Conservation (phyloP, 805 yeast genomes). For the Candida caryicola region DNA sequence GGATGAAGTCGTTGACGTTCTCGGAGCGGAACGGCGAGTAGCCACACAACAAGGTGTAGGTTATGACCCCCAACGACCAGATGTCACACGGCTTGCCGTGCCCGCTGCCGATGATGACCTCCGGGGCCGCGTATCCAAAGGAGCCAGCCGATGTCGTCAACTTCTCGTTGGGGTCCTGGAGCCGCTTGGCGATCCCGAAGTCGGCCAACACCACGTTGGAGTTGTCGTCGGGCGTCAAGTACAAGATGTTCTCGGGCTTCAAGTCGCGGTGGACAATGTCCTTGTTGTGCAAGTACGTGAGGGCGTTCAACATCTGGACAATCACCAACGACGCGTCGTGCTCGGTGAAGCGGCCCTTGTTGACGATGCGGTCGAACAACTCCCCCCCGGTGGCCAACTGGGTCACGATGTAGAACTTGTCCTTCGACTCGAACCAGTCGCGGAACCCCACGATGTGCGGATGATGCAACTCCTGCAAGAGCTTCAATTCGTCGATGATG, state of each 20-base stretch:
- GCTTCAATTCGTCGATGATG: conserved; percentile 72
- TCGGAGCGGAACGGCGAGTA: conserved; percentile 90
- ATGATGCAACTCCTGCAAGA: conserved; percentile 68
- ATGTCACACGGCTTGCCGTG: conserved; percentile 96
- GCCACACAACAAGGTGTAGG: conserved; percentile 88
- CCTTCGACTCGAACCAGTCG: conserved; percentile 92
- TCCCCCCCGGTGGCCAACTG: conserved; percentile 97
- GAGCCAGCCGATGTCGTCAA: conserved; percentile 82
- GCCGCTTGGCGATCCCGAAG: conserved; percentile 88
- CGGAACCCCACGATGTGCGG: conserved; percentile 86
- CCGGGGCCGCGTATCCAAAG: conserved; percentile 97
- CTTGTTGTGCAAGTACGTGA: conserved; percentile 68
- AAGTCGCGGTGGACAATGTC: conserved; percentile 91
- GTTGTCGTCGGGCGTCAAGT: conserved; percentile 50
- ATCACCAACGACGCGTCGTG: conserved; percentile 77
- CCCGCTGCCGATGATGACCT: conserved; percentile 74
- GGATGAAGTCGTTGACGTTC: conserved; percentile 72
- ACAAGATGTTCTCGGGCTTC: conserved; percentile 90
- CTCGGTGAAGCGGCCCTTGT: conserved; percentile 83
- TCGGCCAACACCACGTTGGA: conserved; percentile 87
- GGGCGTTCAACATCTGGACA: conserved; percentile 72
- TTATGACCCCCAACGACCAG: conserved; percentile 93
- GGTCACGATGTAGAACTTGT: conserved; percentile 89
- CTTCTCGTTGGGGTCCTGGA: conserved; percentile 55
- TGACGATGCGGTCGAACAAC: conserved; percentile 79